Conservation (phyloP, 202 grass and related monocot genomes). For the Dendrocalamus latiflorus region DNA sequence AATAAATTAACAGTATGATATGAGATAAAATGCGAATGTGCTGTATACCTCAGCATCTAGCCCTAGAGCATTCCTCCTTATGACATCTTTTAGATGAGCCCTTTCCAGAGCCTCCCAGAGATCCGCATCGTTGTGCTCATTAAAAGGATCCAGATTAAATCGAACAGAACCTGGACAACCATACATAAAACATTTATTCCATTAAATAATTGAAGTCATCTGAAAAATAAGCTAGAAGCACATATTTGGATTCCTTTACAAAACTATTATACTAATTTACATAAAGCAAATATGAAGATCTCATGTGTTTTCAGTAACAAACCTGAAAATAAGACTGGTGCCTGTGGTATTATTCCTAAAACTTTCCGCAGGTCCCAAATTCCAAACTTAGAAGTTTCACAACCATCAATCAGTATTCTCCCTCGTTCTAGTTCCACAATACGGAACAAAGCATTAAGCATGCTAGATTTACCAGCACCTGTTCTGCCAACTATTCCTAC, state of each 20-base stretch:
- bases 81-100: no score
- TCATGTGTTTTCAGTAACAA: conserved; percentile 16
- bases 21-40: conserved; percentile 21
- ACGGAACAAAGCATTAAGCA: conserved; percentile 96
- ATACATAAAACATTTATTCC: conserved; percentile 2
- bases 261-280: not conserved
- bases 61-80: no score
- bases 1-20: conserved; percentile 5
- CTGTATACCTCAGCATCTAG: conserved; percentile 77
- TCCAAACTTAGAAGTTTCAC: conserved; percentile 81
- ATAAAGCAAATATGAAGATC: not conserved
- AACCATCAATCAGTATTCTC: conserved; percentile 74
- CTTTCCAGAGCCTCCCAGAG: no score
- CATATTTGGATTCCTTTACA: conserved; percentile 20
- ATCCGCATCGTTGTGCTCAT: conserved; percentile 97
- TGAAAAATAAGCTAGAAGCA: not conserved
- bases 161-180: conserved; percentile 70
- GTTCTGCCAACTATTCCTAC: conserved; percentile 95
- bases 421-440: conserved; percentile 90
- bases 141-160: conserved; percentile 99
- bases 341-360: conserved; percentile 96
- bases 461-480: conserved; percentile 97
- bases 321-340: conserved; percentile 98
- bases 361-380: conserved; percentile 97
- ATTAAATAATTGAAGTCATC: not conserved